A percentile compares a stretch with the other conserved stretches of the same genome.
Evolutionary conservation across 306 rosid species (phyloP).

Genomic region (Lathyrus sativus): DNA sequence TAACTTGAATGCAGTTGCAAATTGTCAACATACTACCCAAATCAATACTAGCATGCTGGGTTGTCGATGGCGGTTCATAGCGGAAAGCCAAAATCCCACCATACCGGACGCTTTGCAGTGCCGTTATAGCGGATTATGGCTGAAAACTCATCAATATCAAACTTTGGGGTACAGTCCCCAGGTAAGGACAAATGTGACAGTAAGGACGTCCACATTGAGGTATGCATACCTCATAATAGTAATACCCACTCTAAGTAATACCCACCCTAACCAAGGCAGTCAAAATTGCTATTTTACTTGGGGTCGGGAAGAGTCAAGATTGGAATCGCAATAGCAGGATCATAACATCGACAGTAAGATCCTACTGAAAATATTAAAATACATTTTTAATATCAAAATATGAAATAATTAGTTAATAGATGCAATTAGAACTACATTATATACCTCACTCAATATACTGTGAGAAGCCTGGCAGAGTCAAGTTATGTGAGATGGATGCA

Average conservation of each 20-base stretch:
- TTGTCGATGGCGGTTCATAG: too few relatives aligned
- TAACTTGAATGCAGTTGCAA: conserved; percentile 14
- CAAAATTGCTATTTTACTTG: conserved; percentile 2
- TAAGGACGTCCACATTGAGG: conserved; percentile 6
- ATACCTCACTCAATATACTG: too few relatives aligned
- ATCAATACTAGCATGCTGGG: neutral
- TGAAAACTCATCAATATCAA: neutral
- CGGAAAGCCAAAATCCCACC: too few relatives aligned
- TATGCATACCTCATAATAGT: conserved; percentile 6
- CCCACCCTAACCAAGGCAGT: conserved; percentile 10
- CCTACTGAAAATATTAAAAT: conserved; percentile 4
- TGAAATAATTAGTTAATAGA: neutral
- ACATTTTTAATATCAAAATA: neutral
- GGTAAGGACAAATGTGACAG: conserved; percentile 26
- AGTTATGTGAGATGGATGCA: too few relatives aligned
- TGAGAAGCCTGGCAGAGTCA: too few relatives aligned
- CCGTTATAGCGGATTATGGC: too few relatives aligned
- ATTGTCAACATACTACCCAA: conserved; percentile 34
- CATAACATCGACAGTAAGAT: neutral
- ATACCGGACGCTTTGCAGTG: too few relatives aligned
- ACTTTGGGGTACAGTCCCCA: neutral
- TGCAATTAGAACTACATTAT: too few relatives aligned
- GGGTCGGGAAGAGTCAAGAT: neutral
- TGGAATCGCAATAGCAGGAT: neutral
- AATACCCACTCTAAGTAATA: neutral